Evolutionary conservation across 805 yeast genomes (phyloP), one percentile per base, ranked within the genome.

Genomic region (Cyberlindnera mrakii): DNA sequence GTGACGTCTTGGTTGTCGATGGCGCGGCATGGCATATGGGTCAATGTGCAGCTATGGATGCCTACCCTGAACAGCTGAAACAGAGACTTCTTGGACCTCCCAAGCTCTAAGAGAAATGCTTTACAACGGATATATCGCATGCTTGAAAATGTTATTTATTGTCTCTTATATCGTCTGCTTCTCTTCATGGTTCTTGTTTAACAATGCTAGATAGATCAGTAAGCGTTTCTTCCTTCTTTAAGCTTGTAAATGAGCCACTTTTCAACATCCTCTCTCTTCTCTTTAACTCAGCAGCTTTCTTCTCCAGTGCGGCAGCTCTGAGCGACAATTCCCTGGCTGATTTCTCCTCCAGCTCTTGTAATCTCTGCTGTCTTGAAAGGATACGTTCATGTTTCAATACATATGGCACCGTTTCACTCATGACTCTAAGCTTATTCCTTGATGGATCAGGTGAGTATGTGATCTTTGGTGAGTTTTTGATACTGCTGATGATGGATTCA

Each of bases 21-120:
- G 97, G 97, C 41, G 98, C 82, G 2, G 71, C 77, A 45, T 89
- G 97, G 96, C 96, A 87, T 58, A 68, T 79, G 59, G 88, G 90
- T 13, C 62, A 65, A 11, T 46, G 61, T 43, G 50, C 66, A 37
- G 46, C 62, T 23, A n/a, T 35, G 9, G 27, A 42, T 20, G 59
- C 62, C 30, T 54, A 65, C 49, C 83, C 84, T 7, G 67, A 70
- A 3, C 47, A 44, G 8, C 46, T 78, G 44, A 46, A 53, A 13
- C 39, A 63, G 15, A 59, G 64, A 44, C 46, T 65, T 34, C 43
- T 39, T 10, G 60, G 57, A 33, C 62, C 64, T 37, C 57, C 72
- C 36, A 71, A 69, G 55, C 54, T 71, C 19, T 70, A 46, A 59
- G 35, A 10, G n/a, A 30, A n/a, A 7, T 5, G 16, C 27, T 9